Evolutionary conservation across 306 rosid species (phyloP), one percentile per base, ranked within the genome.

Genomic region (Aeschynomene evenia): DNA sequence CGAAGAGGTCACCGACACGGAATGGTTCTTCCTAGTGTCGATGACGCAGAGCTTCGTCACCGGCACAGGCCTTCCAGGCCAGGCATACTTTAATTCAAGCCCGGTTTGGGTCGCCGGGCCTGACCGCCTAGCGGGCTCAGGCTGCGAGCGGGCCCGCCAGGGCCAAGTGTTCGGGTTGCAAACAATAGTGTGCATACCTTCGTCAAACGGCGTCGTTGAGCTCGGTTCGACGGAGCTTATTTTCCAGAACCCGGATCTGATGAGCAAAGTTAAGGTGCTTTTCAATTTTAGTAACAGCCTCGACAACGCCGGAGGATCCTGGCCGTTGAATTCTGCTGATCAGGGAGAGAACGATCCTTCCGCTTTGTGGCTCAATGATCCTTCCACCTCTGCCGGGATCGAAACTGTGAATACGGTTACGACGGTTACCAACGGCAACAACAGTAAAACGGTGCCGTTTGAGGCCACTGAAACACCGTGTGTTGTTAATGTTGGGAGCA

Each of bases 1-100:
- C 13, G 99, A 91, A 43, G 92, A 91, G 46, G 96, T 91, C 1
- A 91, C 99, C 4, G 97, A 94, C 52, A 89, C 99, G 1, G 99
- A 94, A 76, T 94, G 99, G 99, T 91, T 91, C 87, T 94, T 88
- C 34, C 79, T 94, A 0, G 83, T 94, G 1, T 94, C 99, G 4
- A 94, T 94, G 99, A 91, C 99, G 0, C 99, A 94, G 66, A 82
- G 86, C 1, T 94, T 94, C 43, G 77, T 76, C 7, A 79, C 78
- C 78, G 99, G 91, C 13, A 28, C 65, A 1, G 96, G 95, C 5
- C 52, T 94, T 1, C 92, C 97, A 0, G 96, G 97, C 0, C 95
- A 91, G 58, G 91, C 97, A 0, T 85, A 82, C 19, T 67, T 82
- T 51, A 73, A 53, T 5, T 83, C 96, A 1, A n/a, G 8, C 20